Base-by-base conservation (phyloP, 768 basidiomycete genomes). In the Termitomyces sp. region DNA sequence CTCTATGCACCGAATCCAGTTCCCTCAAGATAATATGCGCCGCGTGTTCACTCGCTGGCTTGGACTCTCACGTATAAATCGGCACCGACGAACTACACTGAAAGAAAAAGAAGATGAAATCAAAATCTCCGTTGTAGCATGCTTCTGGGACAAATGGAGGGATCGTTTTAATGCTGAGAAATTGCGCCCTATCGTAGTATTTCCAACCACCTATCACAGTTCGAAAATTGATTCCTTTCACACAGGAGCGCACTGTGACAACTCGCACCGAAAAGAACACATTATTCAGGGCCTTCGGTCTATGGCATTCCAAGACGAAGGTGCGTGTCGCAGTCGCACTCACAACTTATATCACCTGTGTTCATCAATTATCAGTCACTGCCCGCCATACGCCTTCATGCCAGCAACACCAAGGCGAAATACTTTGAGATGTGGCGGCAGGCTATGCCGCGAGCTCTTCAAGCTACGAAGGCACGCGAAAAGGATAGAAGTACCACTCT, bases 141-240 rank as follows among this genome's bases (percentile, higher is more conserved):
- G 72, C 33, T 82, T 81, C 16, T 93, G 91, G 91, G 88, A 91
- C 56, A 86, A 77, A 66, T 95, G 93, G 93, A 76, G 85, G 67
- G 90, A 88, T 56, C 82, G 79, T 32, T 91, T 84, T 69, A 79
- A 77, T 62, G 83, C 87, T 53, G 84, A 84, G 61, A 78, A 77
- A 61, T 73, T 94, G 51, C 82, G 81, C 30, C 87, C 88, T 14
- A 70, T 88, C 66, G 90, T 91, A 58, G 68, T 83, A 66, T 33
- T 55, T 36, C 41, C 30, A 48, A 50, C 50, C 26, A 23, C 20
- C 32, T 12, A 13, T 50, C 43, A 18, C 50, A 33, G 38, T n/a
- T 28, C 20, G 8, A 10, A 28, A 20, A 13, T 43, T 50, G 36
- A 49, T 61, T 48, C 63, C 61, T 57, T 9, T 55, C 23, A 58